A percentile compares a stretch with the other conserved stretches of the same genome.
phyloP scores from a whole-genome alignment of 345 rosid genomes.

The Sonneratia alba region DNA sequence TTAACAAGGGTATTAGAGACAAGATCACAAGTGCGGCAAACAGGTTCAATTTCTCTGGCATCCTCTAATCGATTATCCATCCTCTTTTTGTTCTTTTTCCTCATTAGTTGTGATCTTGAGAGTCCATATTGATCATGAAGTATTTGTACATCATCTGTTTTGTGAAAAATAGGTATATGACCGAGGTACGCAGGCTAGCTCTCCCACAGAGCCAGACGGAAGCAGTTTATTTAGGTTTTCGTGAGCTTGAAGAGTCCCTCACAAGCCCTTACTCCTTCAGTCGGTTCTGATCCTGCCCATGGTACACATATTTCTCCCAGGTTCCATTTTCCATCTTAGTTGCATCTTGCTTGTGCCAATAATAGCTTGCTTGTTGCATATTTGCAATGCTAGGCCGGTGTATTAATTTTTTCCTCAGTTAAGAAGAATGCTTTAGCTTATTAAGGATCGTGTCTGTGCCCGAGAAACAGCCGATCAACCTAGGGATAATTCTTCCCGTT shows the following conservation, averaged over 20 bases:
- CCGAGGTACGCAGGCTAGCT: constrained; percentile 77
- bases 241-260: constrained; percentile 86
- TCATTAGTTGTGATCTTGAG: background rate
- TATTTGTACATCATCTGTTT: background rate
- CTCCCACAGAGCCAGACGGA: constrained; percentile 72
- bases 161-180: constrained; percentile 59
- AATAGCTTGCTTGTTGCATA: background rate
- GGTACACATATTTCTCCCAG: too few species aligned
- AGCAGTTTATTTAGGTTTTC: constrained; percentile 65
- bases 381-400: background rate
- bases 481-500: too few species aligned
- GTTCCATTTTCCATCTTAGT: background rate
- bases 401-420: background rate
- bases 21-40: constrained; percentile 82
- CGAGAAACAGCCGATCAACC: background rate
- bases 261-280: constrained; percentile 27
- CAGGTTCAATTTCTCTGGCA: constrained; percentile 40
- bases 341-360: background rate
- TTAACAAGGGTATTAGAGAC: constrained; percentile 73
- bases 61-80: too few species aligned
- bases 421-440: background rate
- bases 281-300: background rate
- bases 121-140: background rate
- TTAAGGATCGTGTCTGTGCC: background rate
- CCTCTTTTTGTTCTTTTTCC: background rate